Percentiles rank a stretch among this genome's conserved stretches.
Evolutionary conservation across 306 rosid species (phyloP).

Genomic region (Fagus crenata): DNA sequence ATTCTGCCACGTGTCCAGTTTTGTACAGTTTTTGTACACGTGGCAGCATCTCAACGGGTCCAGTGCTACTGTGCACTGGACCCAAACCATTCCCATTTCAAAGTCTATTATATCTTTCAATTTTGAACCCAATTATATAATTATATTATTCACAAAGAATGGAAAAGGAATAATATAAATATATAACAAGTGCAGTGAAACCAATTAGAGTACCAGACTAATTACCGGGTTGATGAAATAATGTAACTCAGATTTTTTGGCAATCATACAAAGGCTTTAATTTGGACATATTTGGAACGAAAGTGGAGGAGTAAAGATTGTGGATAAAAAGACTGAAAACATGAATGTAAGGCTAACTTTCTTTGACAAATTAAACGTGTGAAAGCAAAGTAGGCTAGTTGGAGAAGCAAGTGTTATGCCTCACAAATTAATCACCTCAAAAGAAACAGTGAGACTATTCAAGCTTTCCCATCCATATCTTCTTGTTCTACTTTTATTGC

Average conservation of each 20-base stretch:
- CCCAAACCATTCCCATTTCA: no score
- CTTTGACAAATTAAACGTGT: not conserved
- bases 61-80: no score
- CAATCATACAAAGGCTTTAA: not conserved
- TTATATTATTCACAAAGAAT: no score
- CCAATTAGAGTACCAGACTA: not conserved
- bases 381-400: constrained; percentile 20
- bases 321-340: constrained; percentile 21
- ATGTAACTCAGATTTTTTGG: not conserved
- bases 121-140: no score
- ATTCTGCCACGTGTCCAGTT: no score
- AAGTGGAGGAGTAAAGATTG: constrained; percentile 7
- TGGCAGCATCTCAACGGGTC: no score
- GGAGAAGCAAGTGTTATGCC: constrained; percentile 17
- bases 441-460: not conserved
- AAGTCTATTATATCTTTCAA: no score
- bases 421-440: not conserved
- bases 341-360: constrained; percentile 30
- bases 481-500: no score
- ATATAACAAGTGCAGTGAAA: not conserved
- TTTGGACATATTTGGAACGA: not conserved
- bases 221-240: not conserved
- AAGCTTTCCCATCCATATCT: not conserved
- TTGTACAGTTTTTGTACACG: no score
- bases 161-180: no score